These are phyloP conservation scores for Didymella pomorum DNA, from an alignment of 2,329 filamentous ascomycete genomes.

Conservation along the genomic window DNA sequence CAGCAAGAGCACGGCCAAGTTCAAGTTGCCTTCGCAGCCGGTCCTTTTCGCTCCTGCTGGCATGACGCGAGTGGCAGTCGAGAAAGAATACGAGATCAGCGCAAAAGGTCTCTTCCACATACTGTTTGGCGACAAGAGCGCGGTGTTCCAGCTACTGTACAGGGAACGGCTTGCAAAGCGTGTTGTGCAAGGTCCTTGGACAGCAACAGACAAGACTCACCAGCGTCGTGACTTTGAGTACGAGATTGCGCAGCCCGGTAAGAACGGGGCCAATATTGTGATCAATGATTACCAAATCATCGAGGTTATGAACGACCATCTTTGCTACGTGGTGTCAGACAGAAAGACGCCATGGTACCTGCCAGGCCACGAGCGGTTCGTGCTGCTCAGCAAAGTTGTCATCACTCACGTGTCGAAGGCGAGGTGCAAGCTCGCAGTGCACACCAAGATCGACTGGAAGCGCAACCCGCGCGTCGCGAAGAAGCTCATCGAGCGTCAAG, in stretches of 20 bases:
- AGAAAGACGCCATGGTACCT: constrained; percentile 80
- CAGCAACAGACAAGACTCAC: constrained; percentile 70
- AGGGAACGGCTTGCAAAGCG: constrained; percentile 64
- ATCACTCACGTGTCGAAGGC: constrained; percentile 94
- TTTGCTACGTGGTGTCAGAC: constrained; percentile 73
- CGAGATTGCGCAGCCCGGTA: constrained; percentile 66
- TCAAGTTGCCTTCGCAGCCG: constrained; percentile 81
- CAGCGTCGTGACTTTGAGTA: constrained; percentile 84
- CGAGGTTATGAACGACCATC: constrained; percentile 67
- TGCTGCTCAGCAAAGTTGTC: constrained; percentile 86
- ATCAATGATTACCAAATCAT: constrained; percentile 87
- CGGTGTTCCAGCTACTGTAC: constrained; percentile 90
- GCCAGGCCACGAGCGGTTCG: constrained; percentile 80
- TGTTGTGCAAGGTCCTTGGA: constrained; percentile 89
- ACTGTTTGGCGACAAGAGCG: constrained; percentile 94
- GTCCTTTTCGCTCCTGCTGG: constrained; percentile 85
- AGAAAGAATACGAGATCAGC: constrained; percentile 87
- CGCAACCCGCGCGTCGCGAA: constrained; percentile 58
- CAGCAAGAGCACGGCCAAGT: constrained; percentile 67
- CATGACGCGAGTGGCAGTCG: constrained; percentile 77
- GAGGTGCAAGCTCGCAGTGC: constrained; percentile 89
- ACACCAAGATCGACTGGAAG: constrained; percentile 86
- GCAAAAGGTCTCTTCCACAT: constrained; percentile 96
- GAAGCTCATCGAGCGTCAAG: constrained; percentile 67
- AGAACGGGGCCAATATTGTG: constrained; percentile 51